These are phyloP conservation scores for Celoporthe dispersa DNA, from an alignment of 2,329 filamentous ascomycete genomes.

Conservation along the genomic window DNA sequence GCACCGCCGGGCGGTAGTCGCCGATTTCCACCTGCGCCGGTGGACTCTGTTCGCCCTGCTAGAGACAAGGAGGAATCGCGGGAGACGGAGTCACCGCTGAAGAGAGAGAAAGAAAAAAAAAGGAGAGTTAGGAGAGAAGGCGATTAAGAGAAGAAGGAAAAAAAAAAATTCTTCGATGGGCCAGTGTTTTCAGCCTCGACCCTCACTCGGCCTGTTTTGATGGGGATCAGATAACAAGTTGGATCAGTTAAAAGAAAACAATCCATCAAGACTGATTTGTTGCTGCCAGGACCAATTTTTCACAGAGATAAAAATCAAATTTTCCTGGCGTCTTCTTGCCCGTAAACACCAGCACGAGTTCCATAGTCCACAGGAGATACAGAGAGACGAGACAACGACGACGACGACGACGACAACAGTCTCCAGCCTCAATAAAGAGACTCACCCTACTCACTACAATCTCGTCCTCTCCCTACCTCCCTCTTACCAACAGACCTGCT, in stretches of 20 bases:
- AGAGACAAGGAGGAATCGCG: slow-evolving; percentile 11
- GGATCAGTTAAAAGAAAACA: neutral
- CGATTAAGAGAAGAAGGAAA: neutral
- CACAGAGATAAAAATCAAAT: too few relatives aligned
- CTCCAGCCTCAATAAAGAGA: neutral
- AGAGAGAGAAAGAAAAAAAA: neutral
- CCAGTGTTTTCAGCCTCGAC: neutral
- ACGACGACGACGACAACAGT: neutral
- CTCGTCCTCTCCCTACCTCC: too few relatives aligned
- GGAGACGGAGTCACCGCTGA: neutral
- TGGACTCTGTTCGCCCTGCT: slow-evolving; percentile 8
- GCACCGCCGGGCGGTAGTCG: slow-evolving; percentile 21
- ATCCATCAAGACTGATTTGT: neutral
- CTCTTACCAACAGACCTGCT: too few relatives aligned
- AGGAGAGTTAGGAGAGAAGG: neutral
- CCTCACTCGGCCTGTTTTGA: neutral
- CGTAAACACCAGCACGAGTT: neutral
- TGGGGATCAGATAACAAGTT: neutral
- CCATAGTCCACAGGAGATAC: too few relatives aligned
- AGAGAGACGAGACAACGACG: too few relatives aligned
- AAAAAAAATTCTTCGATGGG: neutral
- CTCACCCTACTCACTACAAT: too few relatives aligned
- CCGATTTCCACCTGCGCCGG: slow-evolving; percentile 7
- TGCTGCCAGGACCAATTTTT: neutral
- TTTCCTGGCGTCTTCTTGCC: too few relatives aligned